These are phyloP conservation scores for Amanita pallidorosea DNA, from an alignment of 768 basidiomycete genomes.

Conservation along the genomic window DNA sequence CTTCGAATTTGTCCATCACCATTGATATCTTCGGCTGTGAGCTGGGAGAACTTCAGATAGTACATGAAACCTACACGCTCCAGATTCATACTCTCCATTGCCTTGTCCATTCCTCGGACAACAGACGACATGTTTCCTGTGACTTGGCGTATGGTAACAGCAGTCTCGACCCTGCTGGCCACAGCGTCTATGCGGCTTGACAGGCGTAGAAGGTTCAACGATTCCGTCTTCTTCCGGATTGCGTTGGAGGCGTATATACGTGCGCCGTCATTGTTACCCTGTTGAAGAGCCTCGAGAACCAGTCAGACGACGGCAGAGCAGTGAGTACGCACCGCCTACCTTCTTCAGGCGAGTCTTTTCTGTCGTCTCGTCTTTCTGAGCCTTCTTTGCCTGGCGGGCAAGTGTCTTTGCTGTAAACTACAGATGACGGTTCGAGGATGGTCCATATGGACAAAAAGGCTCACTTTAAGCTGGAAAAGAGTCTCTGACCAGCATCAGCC, in stretches of 20 bases:
- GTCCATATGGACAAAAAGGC: background rate
- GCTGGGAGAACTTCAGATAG: background rate
- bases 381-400: constrained; percentile 92
- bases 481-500: constrained; percentile 57
- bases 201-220: constrained; percentile 82
- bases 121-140: constrained; percentile 96
- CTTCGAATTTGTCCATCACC: constrained; percentile 99
- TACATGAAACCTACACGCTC: constrained; percentile 57
- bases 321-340: constrained; percentile 29
- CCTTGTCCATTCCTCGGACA: constrained; percentile 96
- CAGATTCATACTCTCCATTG: constrained; percentile 99
- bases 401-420: constrained; percentile 98
- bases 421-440: constrained; percentile 1
- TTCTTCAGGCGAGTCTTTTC: constrained; percentile 93
- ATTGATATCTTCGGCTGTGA: constrained; percentile 64
- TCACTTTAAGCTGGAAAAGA: constrained; percentile 96
- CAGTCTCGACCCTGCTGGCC: constrained; percentile 93
- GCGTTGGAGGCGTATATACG: constrained; percentile 97
- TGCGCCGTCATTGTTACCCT: constrained; percentile 95
- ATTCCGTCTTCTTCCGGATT: constrained; percentile 95
- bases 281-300: constrained; percentile 70
- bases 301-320: background rate
- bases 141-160: constrained; percentile 94
- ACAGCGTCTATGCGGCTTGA: constrained; percentile 94
- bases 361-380: constrained; percentile 84